phyloP scores from a whole-genome alignment of 441 rosid genomes.

The Biscutella auriculata region DNA sequence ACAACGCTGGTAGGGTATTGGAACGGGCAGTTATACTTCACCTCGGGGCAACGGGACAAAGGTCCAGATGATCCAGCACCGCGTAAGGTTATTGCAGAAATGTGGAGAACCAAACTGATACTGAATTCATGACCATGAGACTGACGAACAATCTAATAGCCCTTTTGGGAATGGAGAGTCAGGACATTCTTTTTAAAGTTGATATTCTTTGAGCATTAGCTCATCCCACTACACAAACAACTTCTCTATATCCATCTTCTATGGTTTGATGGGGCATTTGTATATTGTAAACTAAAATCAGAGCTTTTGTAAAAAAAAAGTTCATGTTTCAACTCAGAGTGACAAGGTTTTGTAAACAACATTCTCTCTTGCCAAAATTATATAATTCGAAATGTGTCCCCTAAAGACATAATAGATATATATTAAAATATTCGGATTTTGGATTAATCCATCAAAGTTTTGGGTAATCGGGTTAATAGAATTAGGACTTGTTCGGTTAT shows the following conservation, averaged over 20 bases:
- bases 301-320: no score
- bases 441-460: no score
- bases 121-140: slow-evolving; percentile 16
- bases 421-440: no score
- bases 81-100: slow-evolving; percentile 64
- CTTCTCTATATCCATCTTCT: not conserved
- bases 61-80: slow-evolving; percentile 81
- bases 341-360: no score
- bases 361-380: no score
- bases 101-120: slow-evolving; percentile 85
- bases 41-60: slow-evolving; percentile 89
- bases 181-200: not conserved
- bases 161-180: not conserved
- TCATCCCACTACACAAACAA: slow-evolving; percentile 7
- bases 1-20: slow-evolving; percentile 75
- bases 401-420: no score
- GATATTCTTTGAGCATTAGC: slow-evolving; percentile 1
- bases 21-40: slow-evolving; percentile 78
- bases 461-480: no score
- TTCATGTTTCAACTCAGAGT: no score
- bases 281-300: slow-evolving; percentile 20
- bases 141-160: not conserved
- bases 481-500: no score
- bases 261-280: not conserved
- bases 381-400: no score